Conservation (phyloP, 495 filamentous ascomycete genomes). For the Daldinia caldariorum region DNA sequence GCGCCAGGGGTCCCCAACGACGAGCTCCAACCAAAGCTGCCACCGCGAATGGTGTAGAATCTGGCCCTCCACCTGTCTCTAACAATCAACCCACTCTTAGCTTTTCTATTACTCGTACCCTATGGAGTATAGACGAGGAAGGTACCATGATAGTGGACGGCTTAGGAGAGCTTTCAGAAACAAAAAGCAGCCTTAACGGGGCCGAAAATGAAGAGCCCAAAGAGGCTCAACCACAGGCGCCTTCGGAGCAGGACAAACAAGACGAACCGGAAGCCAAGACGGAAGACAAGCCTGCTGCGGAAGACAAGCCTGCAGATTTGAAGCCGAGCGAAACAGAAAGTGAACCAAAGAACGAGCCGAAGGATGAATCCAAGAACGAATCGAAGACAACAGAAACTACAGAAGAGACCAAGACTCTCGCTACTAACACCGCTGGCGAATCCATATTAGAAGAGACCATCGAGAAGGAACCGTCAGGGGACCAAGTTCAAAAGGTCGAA, state of each 20-base stretch:
- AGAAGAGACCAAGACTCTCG: slow-evolving; percentile 54
- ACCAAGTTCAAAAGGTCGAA: slow-evolving; percentile 50
- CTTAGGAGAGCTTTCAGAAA: slow-evolving; percentile 35
- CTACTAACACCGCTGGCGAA: slow-evolving; percentile 68
- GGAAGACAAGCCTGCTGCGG: slow-evolving; percentile 28
- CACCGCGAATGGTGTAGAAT: slow-evolving; percentile 46
- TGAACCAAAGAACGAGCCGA: slow-evolving; percentile 16
- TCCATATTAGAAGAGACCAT: slow-evolving; percentile 55
- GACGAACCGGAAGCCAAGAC: slow-evolving; percentile 37
- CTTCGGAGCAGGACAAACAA: slow-evolving; percentile 43
- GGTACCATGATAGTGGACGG: slow-evolving; percentile 54
- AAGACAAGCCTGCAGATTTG: slow-evolving; percentile 18
- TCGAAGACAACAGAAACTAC: slow-evolving; percentile 1
- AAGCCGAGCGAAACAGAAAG: slow-evolving; percentile 19
- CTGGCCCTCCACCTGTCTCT: slow-evolving; percentile 40
- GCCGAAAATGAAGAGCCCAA: slow-evolving; percentile 39
- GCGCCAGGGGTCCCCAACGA: slow-evolving; percentile 87
- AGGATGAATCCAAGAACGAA: not conserved
- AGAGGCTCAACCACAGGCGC: slow-evolving; percentile 46
- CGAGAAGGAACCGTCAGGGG: slow-evolving; percentile 47
- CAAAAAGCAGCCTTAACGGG: slow-evolving; percentile 30
- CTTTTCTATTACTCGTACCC: slow-evolving; percentile 54
- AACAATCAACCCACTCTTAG: slow-evolving; percentile 41
- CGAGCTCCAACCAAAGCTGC: slow-evolving; percentile 67
- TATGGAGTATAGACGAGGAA: slow-evolving; percentile 64